These are phyloP conservation scores for Komagataella pseudopastoris DNA, from an alignment of 805 yeast genomes.

Conservation along the genomic window DNA sequence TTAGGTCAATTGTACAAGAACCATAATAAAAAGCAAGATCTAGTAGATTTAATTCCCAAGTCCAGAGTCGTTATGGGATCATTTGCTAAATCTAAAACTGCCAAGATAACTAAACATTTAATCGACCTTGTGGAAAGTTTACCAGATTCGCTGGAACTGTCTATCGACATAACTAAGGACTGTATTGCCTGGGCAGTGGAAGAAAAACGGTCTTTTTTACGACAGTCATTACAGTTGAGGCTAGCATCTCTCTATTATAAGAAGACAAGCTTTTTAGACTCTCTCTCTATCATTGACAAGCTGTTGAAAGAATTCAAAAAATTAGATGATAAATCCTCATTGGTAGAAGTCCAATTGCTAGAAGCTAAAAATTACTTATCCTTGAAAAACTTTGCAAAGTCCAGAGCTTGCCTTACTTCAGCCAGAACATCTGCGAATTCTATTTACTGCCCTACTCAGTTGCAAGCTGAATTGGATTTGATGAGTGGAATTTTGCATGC, in stretches of 20 bases:
- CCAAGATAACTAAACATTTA: slow-evolving; percentile 73
- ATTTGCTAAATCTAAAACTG: slow-evolving; percentile 88
- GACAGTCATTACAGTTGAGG: slow-evolving; percentile 79
- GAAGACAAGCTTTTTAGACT: slow-evolving; percentile 48
- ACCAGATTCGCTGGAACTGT: slow-evolving; percentile 49
- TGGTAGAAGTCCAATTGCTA: slow-evolving; percentile 88
- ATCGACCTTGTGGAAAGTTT: slow-evolving; percentile 65
- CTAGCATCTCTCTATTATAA: slow-evolving; percentile 64
- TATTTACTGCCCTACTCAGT: slow-evolving; percentile 84
- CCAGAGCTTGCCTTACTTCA: slow-evolving; percentile 84
- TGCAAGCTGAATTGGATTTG: slow-evolving; percentile 89
- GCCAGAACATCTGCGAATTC: slow-evolving; percentile 98
- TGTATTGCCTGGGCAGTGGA: slow-evolving; percentile 78
- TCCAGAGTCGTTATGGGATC: slow-evolving; percentile 55
- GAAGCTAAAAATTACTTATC: slow-evolving; percentile 88
- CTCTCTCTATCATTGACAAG: slow-evolving; percentile 57
- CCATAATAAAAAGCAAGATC: slow-evolving; percentile 30
- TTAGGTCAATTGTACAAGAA: slow-evolving; percentile 60
- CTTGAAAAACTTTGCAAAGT: slow-evolving; percentile 78
- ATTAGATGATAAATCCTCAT: slow-evolving; percentile 87
- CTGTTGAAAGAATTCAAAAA: slow-evolving; percentile 80
- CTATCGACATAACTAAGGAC: slow-evolving; percentile 61
- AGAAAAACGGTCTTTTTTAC: slow-evolving; percentile 76
- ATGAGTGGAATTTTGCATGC: slow-evolving; percentile 94
- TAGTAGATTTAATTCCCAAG: slow-evolving; percentile 48